Conservation (phyloP, 2,329 filamentous ascomycete species). For the Ceratocystis diversiconidia region DNA sequence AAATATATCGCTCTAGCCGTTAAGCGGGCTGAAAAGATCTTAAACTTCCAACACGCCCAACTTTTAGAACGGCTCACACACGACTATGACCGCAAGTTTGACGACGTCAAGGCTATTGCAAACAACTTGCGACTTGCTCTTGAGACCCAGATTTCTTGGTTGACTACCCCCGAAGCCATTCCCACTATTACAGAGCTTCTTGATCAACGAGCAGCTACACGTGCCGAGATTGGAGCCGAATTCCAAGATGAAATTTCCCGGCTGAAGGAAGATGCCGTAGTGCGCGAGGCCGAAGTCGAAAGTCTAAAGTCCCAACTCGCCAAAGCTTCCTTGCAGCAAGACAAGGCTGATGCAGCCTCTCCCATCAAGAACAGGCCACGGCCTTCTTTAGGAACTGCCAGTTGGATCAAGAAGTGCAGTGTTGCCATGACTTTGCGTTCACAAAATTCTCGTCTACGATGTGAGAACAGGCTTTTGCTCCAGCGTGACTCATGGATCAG, state of each 20-base stretch:
- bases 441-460: not conserved
- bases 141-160: not conserved
- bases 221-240: not conserved
- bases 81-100: not conserved
- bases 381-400: not conserved
- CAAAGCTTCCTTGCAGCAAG: not conserved
- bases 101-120: not conserved
- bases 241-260: not conserved
- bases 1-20: not conserved
- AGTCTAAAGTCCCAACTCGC: not conserved
- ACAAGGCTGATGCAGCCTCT: not conserved
- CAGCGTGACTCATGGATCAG: not conserved
- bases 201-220: not conserved
- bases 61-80: not conserved
- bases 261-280: not conserved
- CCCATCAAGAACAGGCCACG: not conserved
- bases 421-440: not conserved
- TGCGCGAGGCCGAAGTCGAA: not conserved
- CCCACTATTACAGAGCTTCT: not conserved
- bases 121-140: not conserved
- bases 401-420: not conserved
- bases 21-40: not conserved
- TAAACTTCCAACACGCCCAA: not conserved
- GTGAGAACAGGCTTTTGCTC: not conserved
- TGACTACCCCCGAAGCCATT: not conserved